phyloP scores from a whole-genome alignment of 1,284 basidiomycete genomes.

The Pascua sp. region DNA sequence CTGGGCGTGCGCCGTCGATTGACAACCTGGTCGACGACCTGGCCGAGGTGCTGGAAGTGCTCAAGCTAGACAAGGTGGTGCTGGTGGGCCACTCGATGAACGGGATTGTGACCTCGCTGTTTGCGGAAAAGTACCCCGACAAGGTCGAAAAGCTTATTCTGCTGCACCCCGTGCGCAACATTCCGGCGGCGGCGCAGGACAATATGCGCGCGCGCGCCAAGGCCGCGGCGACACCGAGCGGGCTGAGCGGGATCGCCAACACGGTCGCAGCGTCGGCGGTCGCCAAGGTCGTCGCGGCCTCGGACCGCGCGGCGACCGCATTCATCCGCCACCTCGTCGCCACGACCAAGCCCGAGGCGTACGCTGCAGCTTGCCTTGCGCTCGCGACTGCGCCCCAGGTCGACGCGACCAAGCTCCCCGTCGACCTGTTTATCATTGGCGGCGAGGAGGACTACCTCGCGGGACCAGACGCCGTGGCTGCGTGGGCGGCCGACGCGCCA shows the following conservation, averaged over 20 bases:
- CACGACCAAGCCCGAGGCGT: constrained; percentile 24
- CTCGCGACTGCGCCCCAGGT: constrained; percentile 20
- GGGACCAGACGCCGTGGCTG: constrained; percentile 14
- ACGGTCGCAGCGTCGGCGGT: constrained; percentile 24
- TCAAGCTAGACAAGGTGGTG: constrained; percentile 18
- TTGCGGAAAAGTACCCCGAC: constrained; percentile 22
- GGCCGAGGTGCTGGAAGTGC: constrained; percentile 19
- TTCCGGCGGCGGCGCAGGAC: constrained; percentile 19
- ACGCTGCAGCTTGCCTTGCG: constrained; percentile 28
- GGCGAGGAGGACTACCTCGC: constrained; percentile 35
- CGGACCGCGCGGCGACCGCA: constrained; percentile 16
- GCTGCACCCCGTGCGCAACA: constrained; percentile 29
- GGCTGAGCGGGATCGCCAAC: constrained; percentile 23
- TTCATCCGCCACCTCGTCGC: constrained; percentile 32
- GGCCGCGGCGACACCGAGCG: constrained; percentile 17
- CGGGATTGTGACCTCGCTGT: constrained; percentile 25
- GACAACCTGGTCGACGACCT: constrained; percentile 21
- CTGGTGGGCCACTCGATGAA: constrained; percentile 36
- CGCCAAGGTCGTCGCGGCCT: constrained; percentile 14
- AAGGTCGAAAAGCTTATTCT: constrained; percentile 28
- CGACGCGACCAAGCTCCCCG: constrained; percentile 13
- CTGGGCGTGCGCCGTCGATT: constrained; percentile 15
- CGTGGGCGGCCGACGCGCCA: constrained; percentile 19
- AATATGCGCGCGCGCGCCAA: constrained; percentile 25
- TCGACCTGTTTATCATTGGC: constrained; percentile 24